A percentile compares a stretch with the other conserved stretches of the same genome.
Conservation (phyloP, 2,329 filamentous ascomycete genomes). For the Ophiosphaerella herpotricha region DNA sequence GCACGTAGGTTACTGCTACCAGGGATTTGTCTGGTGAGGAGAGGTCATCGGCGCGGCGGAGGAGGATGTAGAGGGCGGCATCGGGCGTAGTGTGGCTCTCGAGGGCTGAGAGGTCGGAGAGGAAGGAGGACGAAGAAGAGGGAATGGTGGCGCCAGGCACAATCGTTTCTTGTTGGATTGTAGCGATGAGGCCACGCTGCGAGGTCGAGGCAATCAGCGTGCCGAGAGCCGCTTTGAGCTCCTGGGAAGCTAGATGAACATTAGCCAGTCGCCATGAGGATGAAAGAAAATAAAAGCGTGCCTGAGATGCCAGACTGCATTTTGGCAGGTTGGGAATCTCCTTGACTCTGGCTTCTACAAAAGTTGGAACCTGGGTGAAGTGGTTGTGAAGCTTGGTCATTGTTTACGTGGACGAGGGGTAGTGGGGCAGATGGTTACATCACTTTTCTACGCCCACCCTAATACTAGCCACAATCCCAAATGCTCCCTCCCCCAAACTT, state of each 20-base stretch:
- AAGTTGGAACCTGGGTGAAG: background rate
- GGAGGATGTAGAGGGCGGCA: slow-evolving; percentile 73
- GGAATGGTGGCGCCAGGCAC: slow-evolving; percentile 63
- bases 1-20: slow-evolving; percentile 76
- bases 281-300: slow-evolving; percentile 39
- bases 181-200: slow-evolving; percentile 72
- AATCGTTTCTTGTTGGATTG: slow-evolving; percentile 70
- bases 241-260: slow-evolving; percentile 64
- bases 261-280: slow-evolving; percentile 14
- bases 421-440: slow-evolving; percentile 24
- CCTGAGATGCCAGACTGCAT: slow-evolving; percentile 84
- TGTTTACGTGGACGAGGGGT: slow-evolving; percentile 30
- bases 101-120: slow-evolving; percentile 66
- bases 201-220: slow-evolving; percentile 64
- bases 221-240: slow-evolving; percentile 76
- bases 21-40: slow-evolving; percentile 51
- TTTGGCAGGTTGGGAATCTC: slow-evolving; percentile 22
- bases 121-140: slow-evolving; percentile 60
- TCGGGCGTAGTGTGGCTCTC: slow-evolving; percentile 67
- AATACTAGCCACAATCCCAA: no score
- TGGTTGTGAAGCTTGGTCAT: slow-evolving; percentile 4
- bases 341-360: background rate
- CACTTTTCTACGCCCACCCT: no score
- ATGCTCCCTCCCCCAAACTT: no score
- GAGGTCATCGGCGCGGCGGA: slow-evolving; percentile 65